Percentiles rank a stretch among this genome's conserved stretches.
These are phyloP conservation scores for Hypoxylon sp. DNA, from an alignment of 2,329 filamentous ascomycete genomes.

Conservation along the genomic window DNA sequence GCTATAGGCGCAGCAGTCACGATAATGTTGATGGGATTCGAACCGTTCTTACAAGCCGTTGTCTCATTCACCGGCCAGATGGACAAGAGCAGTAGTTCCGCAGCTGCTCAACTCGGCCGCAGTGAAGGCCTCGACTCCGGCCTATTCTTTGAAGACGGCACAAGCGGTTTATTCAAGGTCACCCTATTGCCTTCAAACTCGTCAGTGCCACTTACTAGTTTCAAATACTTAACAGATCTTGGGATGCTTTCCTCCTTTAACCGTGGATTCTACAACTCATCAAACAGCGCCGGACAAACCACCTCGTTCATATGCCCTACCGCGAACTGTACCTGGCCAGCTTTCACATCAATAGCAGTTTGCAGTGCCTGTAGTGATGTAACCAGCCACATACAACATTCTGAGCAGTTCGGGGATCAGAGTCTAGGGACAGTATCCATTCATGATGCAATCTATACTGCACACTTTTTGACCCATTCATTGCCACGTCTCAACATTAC, in stretches of 20 bases:
- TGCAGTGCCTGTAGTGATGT: constrained; percentile 38
- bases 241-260: constrained; percentile 36
- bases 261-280: constrained; percentile 27
- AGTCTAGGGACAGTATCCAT: constrained; percentile 8
- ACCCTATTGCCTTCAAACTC: constrained; percentile 11
- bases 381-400: constrained; percentile 6
- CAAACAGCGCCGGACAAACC: background rate
- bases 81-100: background rate
- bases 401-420: constrained; percentile 8
- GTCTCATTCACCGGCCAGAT: constrained; percentile 24
- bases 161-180: background rate
- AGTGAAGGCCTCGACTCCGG: constrained; percentile 23
- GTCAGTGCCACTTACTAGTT: background rate
- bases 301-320: constrained; percentile 32
- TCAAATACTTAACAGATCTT: constrained; percentile 43
- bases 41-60: constrained; percentile 37
- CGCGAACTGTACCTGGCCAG: constrained; percentile 39
- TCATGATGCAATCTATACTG: background rate
- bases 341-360: constrained; percentile 30
- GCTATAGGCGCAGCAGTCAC: constrained; percentile 25
- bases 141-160: constrained; percentile 7
- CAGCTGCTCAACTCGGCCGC: constrained; percentile 7
- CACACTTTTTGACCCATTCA: constrained; percentile 11
- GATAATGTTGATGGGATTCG: constrained; percentile 29
- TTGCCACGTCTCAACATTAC: constrained; percentile 25